Percentiles rank a stretch among this genome's conserved stretches.
These are phyloP conservation scores for Saturnispora diversa DNA, from an alignment of 805 yeast genomes.

Conservation along the genomic window DNA sequence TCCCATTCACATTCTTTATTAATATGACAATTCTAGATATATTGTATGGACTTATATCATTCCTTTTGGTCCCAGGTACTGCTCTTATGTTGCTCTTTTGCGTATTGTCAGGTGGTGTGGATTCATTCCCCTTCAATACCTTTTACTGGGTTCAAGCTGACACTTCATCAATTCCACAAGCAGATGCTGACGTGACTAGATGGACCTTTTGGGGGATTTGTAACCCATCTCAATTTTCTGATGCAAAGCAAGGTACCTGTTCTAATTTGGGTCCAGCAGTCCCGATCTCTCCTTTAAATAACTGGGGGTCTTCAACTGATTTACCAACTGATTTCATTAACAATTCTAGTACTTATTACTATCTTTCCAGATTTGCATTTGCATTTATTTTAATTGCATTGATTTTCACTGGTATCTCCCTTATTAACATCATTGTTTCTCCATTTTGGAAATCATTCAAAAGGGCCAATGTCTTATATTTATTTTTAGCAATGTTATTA, in stretches of 20 bases:
- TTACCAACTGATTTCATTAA: constrained; percentile 46
- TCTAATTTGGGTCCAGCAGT: constrained; percentile 49
- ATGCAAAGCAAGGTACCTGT: constrained; percentile 30
- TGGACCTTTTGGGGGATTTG: constrained; percentile 86
- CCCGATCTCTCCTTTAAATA: constrained; percentile 70
- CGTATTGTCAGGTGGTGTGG: constrained; percentile 56
- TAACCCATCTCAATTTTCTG: constrained; percentile 28
- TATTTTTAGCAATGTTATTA: constrained; percentile 44
- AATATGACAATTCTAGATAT: background rate
- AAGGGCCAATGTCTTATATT: constrained; percentile 45
- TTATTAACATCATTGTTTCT: constrained; percentile 47
- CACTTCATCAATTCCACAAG: constrained; percentile 48
- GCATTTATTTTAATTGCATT: constrained; percentile 54
- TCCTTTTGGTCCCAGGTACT: constrained; percentile 37
- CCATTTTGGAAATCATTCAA: constrained; percentile 49
- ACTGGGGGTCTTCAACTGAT: constrained; percentile 46
- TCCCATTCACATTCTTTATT: no score
- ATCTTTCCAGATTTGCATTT: constrained; percentile 58
- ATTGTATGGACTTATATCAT: constrained; percentile 18
- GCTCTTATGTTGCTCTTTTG: constrained; percentile 47
- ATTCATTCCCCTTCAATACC: constrained; percentile 49
- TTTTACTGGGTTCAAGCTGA: constrained; percentile 70
- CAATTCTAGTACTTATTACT: constrained; percentile 52
- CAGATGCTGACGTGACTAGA: constrained; percentile 40
- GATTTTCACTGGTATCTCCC: constrained; percentile 54